Conservation (phyloP, 495 filamentous ascomycete species). For the Penicillium paxilli region DNA sequence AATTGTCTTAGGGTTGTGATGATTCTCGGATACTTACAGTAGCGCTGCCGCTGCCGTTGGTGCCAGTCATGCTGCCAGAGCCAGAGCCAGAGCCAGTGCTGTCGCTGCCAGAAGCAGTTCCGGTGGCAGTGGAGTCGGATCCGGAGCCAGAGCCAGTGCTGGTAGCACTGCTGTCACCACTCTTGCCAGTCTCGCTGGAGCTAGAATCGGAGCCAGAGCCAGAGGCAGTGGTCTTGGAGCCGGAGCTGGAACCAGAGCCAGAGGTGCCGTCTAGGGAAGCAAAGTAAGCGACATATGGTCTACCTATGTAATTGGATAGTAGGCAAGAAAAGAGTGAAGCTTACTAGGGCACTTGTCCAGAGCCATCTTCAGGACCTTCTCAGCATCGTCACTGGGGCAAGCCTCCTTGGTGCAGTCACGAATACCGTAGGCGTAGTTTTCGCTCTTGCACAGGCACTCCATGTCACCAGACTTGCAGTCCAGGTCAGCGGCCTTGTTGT, state of each 20-base stretch:
- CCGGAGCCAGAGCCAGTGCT: neutral
- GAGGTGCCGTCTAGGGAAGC: conserved; percentile 9
- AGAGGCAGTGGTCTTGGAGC: conserved; percentile 4
- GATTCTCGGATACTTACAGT: neutral
- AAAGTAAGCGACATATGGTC: neutral
- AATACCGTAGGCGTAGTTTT: conserved; percentile 71
- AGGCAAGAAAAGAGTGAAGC: neutral
- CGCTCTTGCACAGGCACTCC: conserved; percentile 68
- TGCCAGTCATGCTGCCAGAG: conserved; percentile 10
- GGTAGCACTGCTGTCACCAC: conserved; percentile 2
- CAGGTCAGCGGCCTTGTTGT: conserved; percentile 56
- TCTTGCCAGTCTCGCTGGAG: conserved; percentile 10
- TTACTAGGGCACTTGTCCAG: conserved; percentile 34
- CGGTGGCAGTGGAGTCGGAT: neutral
- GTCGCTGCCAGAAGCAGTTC: conserved; percentile 1
- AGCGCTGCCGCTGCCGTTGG: conserved; percentile 4
- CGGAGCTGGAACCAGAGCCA: conserved; percentile 5
- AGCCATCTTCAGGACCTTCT: conserved; percentile 37
- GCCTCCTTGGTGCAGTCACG: conserved; percentile 73
- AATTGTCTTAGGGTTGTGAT: too few relatives aligned
- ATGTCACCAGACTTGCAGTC: conserved; percentile 59
- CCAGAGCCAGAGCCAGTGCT: neutral
- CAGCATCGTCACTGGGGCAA: conserved; percentile 53
- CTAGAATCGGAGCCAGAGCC: conserved; percentile 2
- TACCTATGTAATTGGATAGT: too few relatives aligned